These are phyloP conservation scores for Lenzites betulinus DNA, from an alignment of 768 basidiomycete genomes.

Conservation along the genomic window DNA sequence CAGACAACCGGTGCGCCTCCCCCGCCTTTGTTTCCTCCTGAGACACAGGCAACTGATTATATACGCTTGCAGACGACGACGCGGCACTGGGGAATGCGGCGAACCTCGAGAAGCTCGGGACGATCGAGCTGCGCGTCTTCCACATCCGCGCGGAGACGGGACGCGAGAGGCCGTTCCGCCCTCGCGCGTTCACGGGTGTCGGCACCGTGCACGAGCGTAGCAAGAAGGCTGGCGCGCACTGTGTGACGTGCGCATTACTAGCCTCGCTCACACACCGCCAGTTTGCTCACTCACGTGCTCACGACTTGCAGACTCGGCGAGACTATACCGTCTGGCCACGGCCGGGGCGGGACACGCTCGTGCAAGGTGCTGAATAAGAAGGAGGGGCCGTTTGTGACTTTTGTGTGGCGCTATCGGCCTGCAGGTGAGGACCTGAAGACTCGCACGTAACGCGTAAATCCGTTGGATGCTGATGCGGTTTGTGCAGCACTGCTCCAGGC, in stretches of 20 bases:
- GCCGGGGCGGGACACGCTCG: no score
- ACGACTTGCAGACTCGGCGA: constrained; percentile 11
- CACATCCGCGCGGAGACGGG: not conserved
- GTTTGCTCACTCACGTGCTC: not conserved
- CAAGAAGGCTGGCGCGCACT: constrained; percentile 23
- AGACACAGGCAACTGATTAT: not conserved
- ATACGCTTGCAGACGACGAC: constrained; percentile 11
- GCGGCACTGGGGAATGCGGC: not conserved
- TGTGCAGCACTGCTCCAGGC: constrained; percentile 2
- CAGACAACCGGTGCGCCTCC: constrained; percentile 10
- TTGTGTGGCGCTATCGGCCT: constrained; percentile 23
- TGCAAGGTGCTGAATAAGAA: not conserved
- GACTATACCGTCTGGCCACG: not conserved
- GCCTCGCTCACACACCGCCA: not conserved
- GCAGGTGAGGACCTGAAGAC: constrained; percentile 2
- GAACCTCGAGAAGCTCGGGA: not conserved
- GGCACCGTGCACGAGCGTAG: constrained; percentile 23
- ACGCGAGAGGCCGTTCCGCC: not conserved
- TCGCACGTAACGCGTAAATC: not conserved
- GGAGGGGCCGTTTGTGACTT: constrained; percentile 7
- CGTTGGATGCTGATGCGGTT: not conserved
- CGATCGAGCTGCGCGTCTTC: constrained; percentile 3
- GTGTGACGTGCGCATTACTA: constrained; percentile 14
- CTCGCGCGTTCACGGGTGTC: not conserved
- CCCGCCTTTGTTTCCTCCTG: not conserved